Percentiles rank a stretch among this genome's conserved stretches.
Conservation (phyloP, 2,329 filamentous ascomycete species). For the Xylaria sp. region DNA sequence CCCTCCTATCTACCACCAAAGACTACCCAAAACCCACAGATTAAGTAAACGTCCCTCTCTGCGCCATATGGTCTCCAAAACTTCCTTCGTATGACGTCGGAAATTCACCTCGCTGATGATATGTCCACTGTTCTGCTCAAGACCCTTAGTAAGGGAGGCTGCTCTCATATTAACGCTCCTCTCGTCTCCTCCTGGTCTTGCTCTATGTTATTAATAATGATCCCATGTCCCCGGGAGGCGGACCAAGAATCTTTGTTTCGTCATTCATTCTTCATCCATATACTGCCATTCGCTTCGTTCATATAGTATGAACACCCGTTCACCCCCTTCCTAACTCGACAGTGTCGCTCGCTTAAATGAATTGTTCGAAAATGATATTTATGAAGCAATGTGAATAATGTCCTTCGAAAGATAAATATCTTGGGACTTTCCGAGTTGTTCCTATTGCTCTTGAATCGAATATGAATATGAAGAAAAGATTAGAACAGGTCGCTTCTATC, state of each 20-base stretch:
- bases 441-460: constrained; percentile 32
- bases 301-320: background rate
- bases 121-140: background rate
- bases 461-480: background rate
- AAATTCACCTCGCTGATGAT: background rate
- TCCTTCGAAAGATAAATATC: constrained; percentile 13
- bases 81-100: background rate
- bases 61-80: background rate
- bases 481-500: constrained; percentile 3
- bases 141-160: background rate
- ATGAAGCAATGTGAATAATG: constrained; percentile 15
- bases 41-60: background rate
- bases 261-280: constrained; percentile 4
- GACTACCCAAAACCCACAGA: background rate
- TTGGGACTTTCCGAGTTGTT: constrained; percentile 31
- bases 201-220: constrained; percentile 6
- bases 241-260: background rate
- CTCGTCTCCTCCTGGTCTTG: background rate
- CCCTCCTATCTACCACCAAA: background rate
- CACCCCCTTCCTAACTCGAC: background rate
- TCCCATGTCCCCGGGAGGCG: background rate
- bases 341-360: constrained; percentile 16
- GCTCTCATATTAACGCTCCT: background rate
- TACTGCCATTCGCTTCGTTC: background rate
- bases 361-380: constrained; percentile 8